Evolutionary conservation across 2,329 filamentous ascomycete genomes (phyloP), one percentile per base, ranked within the genome.

Genomic region (Colletotrichum zoysiae): DNA sequence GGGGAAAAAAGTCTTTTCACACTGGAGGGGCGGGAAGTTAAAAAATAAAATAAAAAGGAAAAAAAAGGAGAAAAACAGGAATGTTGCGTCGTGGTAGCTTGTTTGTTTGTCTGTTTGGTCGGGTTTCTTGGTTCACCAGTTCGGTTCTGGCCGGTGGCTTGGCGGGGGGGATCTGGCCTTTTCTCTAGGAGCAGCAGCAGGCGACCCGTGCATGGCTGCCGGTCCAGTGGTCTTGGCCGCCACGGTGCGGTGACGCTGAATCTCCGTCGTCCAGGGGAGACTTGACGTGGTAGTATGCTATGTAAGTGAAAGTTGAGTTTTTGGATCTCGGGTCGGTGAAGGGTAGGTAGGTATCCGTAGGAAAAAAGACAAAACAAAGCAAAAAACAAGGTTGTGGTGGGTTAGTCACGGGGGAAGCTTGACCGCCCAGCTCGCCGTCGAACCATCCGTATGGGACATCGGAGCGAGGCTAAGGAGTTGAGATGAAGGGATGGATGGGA

Each of bases 81-180:
- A 46, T 46, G 1, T n/a, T 20, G 44, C 18, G 8, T 46, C 46
- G 60, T 35, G 14, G n/a, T 53, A n/a, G 44, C 30, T 30, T 30
- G 30, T 61, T 30, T 30, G 30, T 61, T 50, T 50, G 14, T 38
- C 5, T 33, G 26, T 40, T n/a, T 26, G n/a, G 33, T 42, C 44
- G 40, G 38, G 38, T 59, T 59, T 59, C 23, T 35, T 33, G 38
- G 14, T 12, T 51, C 26, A 50, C 57, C 23, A 50, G 57, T 26
- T 57, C 26, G 57, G 57, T 26, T 51, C 26, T 70, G 64, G 57
- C 51, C 50, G 58, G 16, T 8, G 42, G 68, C 68, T 71, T 71
- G 68, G 64, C 68, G 33, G 58, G 42, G 44, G 20, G 16, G 44
- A 3, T 40, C 12, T 38, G 33, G 42, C 30, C 38, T 42, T 42